Base-by-base conservation (phyloP, 2,329 filamentous ascomycete genomes). In the Colletotrichum viniferum region DNA sequence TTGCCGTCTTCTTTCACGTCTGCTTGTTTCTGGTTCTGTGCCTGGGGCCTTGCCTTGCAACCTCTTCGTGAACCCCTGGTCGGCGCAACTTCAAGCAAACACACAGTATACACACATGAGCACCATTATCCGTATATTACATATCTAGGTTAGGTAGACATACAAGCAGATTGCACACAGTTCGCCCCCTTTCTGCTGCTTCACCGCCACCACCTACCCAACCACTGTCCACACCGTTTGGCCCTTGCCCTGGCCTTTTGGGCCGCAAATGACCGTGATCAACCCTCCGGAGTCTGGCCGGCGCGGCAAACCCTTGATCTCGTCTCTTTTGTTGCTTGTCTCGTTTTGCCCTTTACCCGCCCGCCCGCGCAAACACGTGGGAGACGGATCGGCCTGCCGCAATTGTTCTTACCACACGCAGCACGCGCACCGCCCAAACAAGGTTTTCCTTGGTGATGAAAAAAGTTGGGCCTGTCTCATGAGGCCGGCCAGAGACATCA, bases 141-240 rank as follows among this genome's bases (percentile, higher is more conserved):
- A 52, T 21, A 13, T n/a, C 43, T 21, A 52, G 10, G n/a, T 7
- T 13, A 21, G n/a, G 43, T 24, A 52, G n/a, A 32, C 58, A 34
- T 34, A 32, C 36, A 38, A 38, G 36, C 36, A 38, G 36, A 38
- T 38, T 38, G 36, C 36, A 38, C 36, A 38, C 43, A 13, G 12
- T 21, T 52, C 28, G 30, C 56, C 52, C 18, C 43, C 60, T 32
- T 58, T 60, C 34, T 52, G 43, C 43, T 52, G 43, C 56, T 52
- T 60, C 69, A 73, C 69, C 63, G 63, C 69, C 73, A 52, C 43
- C 69, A 28, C 67, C 28, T 72, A 38, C 62, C 30, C 21, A 48
- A 34, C 12, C 55, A 56, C 34, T n/a, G 7, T 60, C 34, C 36
- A 7, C 58, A 21, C 58, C 21, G 65, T 28, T 34, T 38, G 16